These are phyloP conservation scores for Osmozyma mogii DNA, from an alignment of 805 yeast genomes.

Conservation along the genomic window DNA sequence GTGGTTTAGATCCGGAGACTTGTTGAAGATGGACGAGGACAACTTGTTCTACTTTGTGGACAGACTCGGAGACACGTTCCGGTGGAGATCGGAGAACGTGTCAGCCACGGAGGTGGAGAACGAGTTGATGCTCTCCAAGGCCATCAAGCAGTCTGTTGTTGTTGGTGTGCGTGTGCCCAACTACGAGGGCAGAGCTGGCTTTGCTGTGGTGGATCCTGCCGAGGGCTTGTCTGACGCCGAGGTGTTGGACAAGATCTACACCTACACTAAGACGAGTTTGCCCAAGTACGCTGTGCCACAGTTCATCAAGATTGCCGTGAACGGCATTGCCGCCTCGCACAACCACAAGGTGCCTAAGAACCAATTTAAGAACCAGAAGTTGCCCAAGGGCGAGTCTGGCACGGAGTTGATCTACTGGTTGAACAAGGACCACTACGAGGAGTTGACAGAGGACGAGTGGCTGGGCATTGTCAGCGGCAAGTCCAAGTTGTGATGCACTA, in stretches of 20 bases:
- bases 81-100: slow-evolving; percentile 96
- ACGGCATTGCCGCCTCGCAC: slow-evolving; percentile 55
- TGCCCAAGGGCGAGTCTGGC: slow-evolving; percentile 60
- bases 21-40: slow-evolving; percentile 58
- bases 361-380: slow-evolving; percentile 53
- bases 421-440: slow-evolving; percentile 46
- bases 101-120: slow-evolving; percentile 91
- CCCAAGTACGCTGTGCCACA: slow-evolving; percentile 86
- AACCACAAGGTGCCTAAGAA: slow-evolving; percentile 78
- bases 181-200: slow-evolving; percentile 94
- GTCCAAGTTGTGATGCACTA: slow-evolving; percentile 37
- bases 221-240: slow-evolving; percentile 20
- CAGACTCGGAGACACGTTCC: slow-evolving; percentile 87
- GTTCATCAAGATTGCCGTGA: slow-evolving; percentile 60
- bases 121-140: slow-evolving; percentile 43
- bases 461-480: slow-evolving; percentile 25
- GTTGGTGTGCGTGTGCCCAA: slow-evolving; percentile 81
- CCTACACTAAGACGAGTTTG: slow-evolving; percentile 32
- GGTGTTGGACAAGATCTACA: slow-evolving; percentile 20
- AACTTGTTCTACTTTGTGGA: slow-evolving; percentile 80
- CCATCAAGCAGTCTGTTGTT: slow-evolving; percentile 64
- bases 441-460: slow-evolving; percentile 56
- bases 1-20: slow-evolving; percentile 84
- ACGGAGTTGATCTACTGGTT: slow-evolving; percentile 67
- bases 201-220: slow-evolving; percentile 61